A percentile compares a stretch with the other conserved stretches of the same genome.
Evolutionary conservation across 352 stramenopile genomes (phyloP).

Genomic region (Globisporangium rhizosaccharum): DNA sequence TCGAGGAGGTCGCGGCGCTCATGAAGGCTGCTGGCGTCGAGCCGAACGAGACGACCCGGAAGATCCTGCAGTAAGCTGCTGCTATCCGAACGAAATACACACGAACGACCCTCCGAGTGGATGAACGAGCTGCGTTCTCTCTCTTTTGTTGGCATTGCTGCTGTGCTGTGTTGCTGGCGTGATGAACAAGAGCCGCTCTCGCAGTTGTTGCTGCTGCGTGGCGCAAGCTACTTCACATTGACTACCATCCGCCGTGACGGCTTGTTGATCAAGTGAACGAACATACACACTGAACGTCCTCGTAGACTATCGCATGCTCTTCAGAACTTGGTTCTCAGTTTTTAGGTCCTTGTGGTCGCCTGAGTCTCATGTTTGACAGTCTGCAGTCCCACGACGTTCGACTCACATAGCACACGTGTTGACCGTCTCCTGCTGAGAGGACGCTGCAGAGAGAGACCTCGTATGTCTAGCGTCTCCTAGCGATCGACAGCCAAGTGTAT

Average conservation of each 20-base stretch:
- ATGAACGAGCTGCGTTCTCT: background rate
- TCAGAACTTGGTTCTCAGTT: background rate
- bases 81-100: slow-evolving; percentile 6
- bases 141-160: background rate
- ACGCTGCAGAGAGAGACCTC: too few relatives aligned
- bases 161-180: background rate
- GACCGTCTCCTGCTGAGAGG: too few relatives aligned
- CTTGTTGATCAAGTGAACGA: background rate
- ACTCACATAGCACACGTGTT: too few relatives aligned
- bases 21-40: slow-evolving; percentile 77
- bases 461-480: too few relatives aligned
- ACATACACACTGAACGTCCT: background rate
- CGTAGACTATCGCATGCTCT: background rate
- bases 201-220: too few relatives aligned
- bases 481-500: too few relatives aligned
- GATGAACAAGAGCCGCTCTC: too few relatives aligned
- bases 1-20: slow-evolving; percentile 66
- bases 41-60: slow-evolving; percentile 80
- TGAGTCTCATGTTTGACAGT: too few relatives aligned
- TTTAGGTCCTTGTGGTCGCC: background rate
- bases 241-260: too few relatives aligned
- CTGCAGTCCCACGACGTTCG: too few relatives aligned
- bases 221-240: too few relatives aligned
- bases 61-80: slow-evolving; percentile 63
- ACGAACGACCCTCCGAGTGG: slow-evolving; percentile 2